phyloP scores from a whole-genome alignment of 305 asterid genomes.

The Solanum hybrid region DNA sequence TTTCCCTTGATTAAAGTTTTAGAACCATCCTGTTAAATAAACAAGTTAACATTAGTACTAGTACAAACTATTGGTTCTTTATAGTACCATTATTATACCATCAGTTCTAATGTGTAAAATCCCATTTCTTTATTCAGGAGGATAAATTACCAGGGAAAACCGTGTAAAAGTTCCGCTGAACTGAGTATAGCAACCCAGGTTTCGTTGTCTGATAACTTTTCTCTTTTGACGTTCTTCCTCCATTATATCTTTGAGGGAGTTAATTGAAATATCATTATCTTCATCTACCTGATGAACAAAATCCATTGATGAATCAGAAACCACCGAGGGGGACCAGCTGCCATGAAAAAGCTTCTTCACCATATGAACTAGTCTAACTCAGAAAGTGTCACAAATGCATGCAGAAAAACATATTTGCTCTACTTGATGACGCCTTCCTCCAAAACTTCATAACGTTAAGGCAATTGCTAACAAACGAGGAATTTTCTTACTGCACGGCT shows the following conservation, averaged over 20 bases:
- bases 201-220: conserved; percentile 47
- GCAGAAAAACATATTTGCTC: background rate
- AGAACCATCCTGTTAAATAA: conserved; percentile 78
- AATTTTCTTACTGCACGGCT: background rate
- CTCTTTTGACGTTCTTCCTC: conserved; percentile 65
- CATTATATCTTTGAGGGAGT: conserved; percentile 59
- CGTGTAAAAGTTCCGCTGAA: conserved; percentile 87
- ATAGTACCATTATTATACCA: background rate
- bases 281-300: conserved; percentile 53
- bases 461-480: background rate
- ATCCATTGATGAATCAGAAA: conserved; percentile 2
- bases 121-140: background rate
- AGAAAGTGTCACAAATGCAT: background rate
- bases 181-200: conserved; percentile 56
- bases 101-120: background rate
- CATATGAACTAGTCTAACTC: background rate
- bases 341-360: background rate
- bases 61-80: background rate
- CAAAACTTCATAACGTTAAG: background rate
- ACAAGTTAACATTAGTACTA: conserved; percentile 3
- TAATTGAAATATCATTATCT: conserved; percentile 31
- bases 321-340: background rate
- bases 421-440: background rate
- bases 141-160: conserved; percentile 52
- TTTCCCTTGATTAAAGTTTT: conserved; percentile 76